phyloP scores from a whole-genome alignment of 2,329 filamentous ascomycete species.

The Fusarium anthophilum region DNA sequence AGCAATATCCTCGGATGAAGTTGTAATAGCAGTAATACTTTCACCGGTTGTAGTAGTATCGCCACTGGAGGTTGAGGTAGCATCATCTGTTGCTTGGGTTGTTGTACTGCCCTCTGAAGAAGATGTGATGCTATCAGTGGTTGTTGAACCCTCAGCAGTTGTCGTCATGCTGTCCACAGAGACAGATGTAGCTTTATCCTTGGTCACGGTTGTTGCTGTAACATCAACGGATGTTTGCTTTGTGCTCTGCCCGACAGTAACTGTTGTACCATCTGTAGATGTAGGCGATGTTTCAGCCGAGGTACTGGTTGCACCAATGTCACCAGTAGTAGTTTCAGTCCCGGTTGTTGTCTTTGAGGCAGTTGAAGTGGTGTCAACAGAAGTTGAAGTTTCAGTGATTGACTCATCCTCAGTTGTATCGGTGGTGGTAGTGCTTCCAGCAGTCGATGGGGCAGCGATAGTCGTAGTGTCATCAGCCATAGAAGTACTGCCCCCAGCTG shows the following conservation, averaged over 20 bases:
- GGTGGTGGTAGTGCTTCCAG: background rate
- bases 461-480: background rate
- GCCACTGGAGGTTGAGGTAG: no score
- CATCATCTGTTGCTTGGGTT: accelerated
- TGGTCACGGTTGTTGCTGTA: background rate
- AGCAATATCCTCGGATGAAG: accelerated
- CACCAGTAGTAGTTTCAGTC: background rate
- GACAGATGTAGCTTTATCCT: accelerated
- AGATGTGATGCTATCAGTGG: accelerated
- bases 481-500: background rate
- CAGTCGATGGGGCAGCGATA: accelerated
- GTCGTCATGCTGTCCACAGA: background rate
- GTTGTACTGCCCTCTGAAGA: background rate
- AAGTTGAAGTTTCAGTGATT: accelerated
- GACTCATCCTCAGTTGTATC: accelerated
- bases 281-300: accelerated
- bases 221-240: no score
- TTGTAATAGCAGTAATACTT: accelerated
- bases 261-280: background rate
- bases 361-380: background rate
- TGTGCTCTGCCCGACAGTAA: no score
- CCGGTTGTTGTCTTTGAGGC: background rate
- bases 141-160: accelerated
- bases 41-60: accelerated
- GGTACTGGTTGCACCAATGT: accelerated